Evolutionary conservation across 2,329 filamentous ascomycete genomes (phyloP), one percentile per base, ranked within the genome.

Genomic region (Neoascochyta sp.): DNA sequence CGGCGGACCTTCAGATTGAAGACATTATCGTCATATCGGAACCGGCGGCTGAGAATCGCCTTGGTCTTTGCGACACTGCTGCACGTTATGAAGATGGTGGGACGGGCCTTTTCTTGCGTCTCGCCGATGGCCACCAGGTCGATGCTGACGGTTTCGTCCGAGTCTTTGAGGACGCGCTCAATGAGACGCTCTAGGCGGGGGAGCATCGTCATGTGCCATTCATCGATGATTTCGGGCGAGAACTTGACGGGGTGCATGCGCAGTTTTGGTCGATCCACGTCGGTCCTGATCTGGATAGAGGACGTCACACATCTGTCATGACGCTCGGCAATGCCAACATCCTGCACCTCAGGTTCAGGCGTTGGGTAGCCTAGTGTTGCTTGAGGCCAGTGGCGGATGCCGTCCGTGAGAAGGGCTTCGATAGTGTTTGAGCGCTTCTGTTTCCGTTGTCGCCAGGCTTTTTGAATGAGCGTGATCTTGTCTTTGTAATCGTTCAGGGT

Each of bases 21-120:
- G 0, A 75, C 71, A 1, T 70, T 71, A 1, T 71, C 69, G 17
- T 88, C 82, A 40, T 86, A 87, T 2, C 74, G 75, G 16, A 89
- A 72, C 41, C 81, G 78, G 50, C 81, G 81, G 54, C 78, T 81
- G 5, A 90, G 64, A 23, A 86, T 81, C 12, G 76, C 74, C 29
- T 82, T 80, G 16, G 89, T 80, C 54, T 85, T 86, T 27, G 69
- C 69, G 7, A 86, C 81, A 4, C 83, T 88, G 2, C 77, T 82
- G 62, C 85, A 90, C 4, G 86, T 80, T 7, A 90, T 79, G 12
- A 89, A 69, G 0, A 88, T 82, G 0, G 85, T 89, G 0, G 85
- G 83, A 32, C 73, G 75, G 0, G 80, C 79, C 32, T 74, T 78
- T 19, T 78, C 71, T 5, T 77, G 71, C 3, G 77, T 79, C 29